phyloP scores from a whole-genome alignment of 139 green algal species.

The Ettlia oleoabundans region DNA sequence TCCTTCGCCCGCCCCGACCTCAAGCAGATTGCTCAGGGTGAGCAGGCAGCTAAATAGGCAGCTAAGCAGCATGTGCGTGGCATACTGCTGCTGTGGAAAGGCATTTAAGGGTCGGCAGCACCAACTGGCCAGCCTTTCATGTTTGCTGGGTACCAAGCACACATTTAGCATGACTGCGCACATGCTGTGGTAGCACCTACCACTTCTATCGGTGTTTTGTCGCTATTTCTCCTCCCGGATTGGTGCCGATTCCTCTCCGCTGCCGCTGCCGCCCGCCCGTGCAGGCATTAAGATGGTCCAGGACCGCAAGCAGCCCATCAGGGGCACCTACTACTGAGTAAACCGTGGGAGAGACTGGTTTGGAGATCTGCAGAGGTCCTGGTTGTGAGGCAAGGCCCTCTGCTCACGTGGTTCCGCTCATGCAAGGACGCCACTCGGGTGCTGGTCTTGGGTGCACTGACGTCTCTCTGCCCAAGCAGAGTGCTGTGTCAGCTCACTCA shows the following conservation, averaged over 20 bases:
- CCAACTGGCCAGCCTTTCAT: not conserved
- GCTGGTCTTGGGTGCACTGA: no score
- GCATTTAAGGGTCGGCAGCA: not conserved
- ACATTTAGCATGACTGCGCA: not conserved
- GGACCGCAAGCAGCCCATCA: slow-evolving; percentile 50
- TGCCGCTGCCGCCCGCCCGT: not conserved
- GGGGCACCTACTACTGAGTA: slow-evolving; percentile 42
- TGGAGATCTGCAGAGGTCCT: not conserved
- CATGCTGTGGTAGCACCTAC: no score
- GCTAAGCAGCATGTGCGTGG: no score
- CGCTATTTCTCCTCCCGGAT: not conserved
- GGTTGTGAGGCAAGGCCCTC: not conserved
- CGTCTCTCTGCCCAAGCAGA: no score
- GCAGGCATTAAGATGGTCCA: slow-evolving; percentile 55
- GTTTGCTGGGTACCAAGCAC: not conserved
- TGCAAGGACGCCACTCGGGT: no score
- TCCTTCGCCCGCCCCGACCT: slow-evolving; percentile 63
- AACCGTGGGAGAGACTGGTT: no score
- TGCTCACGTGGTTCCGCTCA: no score
- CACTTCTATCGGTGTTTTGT: not conserved
- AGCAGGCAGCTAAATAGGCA: not conserved
- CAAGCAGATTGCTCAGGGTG: slow-evolving; percentile 48
- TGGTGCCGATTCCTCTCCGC: not conserved
- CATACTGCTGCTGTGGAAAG: no score
- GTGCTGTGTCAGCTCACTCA: no score